Evolutionary conservation across 2,329 filamentous ascomycete genomes (phyloP), one percentile per base, ranked within the genome.

Genomic region (Talaromyces marneffei): DNA sequence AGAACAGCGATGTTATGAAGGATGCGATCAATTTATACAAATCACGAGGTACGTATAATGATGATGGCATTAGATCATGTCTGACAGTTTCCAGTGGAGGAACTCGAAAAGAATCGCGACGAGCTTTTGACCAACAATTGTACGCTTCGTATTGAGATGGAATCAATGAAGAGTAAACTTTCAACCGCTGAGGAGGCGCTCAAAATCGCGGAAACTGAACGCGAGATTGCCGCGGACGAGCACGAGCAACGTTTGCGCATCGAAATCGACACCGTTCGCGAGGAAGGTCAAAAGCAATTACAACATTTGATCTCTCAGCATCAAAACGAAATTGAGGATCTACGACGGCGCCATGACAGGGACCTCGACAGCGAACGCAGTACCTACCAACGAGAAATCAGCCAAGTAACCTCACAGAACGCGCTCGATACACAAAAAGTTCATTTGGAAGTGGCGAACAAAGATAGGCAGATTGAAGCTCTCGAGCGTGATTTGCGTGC

Each of bases 21-120:
- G 88, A 94, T 64, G 84, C 87, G 0, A 81, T 95, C 50, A 85
- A 88, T 16, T 68, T 90, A 9, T 88, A 90, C 66, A 95, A 93
- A 71, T 83, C 81, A 57, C 85, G 87, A 82, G 85, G 91, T 94
- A 80, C 5, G 40, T 50, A 33, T 33, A 20, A 31, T 20, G 9
- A 35, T 33, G 29, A 35, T 12, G 48, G 23, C 35, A 20, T 10
- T 4, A 20, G 2, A 14, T 57, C 35, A 2, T 40, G 53, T 40
- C 56, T 63, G 20, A 63, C 55, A 54, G 8, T 8, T 44, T n/a
- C 40, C 5, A 85, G 83, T 85, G 44, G 77, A 74, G 48, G 84
- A 87, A 62, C 75, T 87, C 29, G 85, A 88, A 67, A 72, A 74
- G 14, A 78, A 80, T 39, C 77, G 79, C 50, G 74, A 78, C 25